Conservation (phyloP, 1,139 yeast genomes). For the Citeromyces hawaiiensis region DNA sequence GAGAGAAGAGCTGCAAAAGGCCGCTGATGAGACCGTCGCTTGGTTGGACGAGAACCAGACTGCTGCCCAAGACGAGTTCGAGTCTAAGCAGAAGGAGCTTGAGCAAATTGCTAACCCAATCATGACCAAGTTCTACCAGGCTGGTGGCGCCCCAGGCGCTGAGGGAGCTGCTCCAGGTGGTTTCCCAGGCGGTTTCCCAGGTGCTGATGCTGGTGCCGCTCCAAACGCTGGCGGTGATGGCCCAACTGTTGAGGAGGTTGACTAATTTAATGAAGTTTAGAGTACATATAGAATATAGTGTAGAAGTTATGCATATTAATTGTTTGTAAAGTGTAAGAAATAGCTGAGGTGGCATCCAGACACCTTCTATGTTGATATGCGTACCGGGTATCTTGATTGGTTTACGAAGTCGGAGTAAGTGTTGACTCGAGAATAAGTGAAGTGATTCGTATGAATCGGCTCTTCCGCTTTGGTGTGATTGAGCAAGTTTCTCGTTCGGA, state of each 20-base stretch:
- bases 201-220: slow-evolving; percentile 30
- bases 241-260: slow-evolving; percentile 68
- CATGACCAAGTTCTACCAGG: slow-evolving; percentile 51
- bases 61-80: slow-evolving; percentile 39
- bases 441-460: too few species aligned
- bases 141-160: slow-evolving; percentile 39
- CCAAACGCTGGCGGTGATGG: slow-evolving; percentile 33
- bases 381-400: too few species aligned
- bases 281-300: too few species aligned
- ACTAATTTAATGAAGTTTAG: slow-evolving; percentile 22
- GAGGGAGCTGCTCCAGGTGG: slow-evolving; percentile 26
- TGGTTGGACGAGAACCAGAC: slow-evolving; percentile 40
- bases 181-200: slow-evolving; percentile 30
- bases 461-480: too few species aligned
- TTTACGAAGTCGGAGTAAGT: too few species aligned
- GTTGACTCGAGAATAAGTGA: too few species aligned
- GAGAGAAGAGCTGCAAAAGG: slow-evolving; percentile 25
- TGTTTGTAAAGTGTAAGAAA: too few species aligned
- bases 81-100: slow-evolving; percentile 53
- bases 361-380: too few species aligned
- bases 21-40: slow-evolving; percentile 28
- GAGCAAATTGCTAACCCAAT: slow-evolving; percentile 56
- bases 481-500: too few species aligned
- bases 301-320: too few species aligned
- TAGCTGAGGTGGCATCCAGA: too few species aligned